Evolutionary conservation across 129 eudicot species (phyloP), one percentile per base, ranked within the genome.

Genomic region (Oenanthe sinensis): DNA sequence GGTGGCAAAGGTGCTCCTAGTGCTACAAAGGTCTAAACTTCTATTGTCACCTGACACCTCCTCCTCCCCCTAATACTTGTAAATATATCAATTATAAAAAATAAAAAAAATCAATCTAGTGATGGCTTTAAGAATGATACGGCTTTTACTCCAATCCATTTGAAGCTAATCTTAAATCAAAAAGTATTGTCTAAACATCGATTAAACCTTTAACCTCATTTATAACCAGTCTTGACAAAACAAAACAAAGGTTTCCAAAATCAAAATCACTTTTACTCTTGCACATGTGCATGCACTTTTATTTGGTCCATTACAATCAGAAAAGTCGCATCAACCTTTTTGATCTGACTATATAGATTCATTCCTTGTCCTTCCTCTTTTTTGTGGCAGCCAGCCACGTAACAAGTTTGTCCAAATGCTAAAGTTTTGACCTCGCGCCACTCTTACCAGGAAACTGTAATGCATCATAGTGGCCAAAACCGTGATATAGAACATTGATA

Each of bases 391-490:
- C 30, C 30, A 10, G 71, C 42, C 40, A 14, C 2, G 40, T 7
- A 20, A 54, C 63, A 54, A 6, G 63, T 20, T n/a, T n/a, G 24
- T 42, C 28, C 28, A 48, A 33, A n/a, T 45, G 79, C 81, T 86
- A 94, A 62, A 91, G 90, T 81, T 87, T 87, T 26, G 98, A 88
- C 75, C 90, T 83, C 39, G 89, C 72, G 75, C 82, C 87, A 55
- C 83, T 83, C 79, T 79, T 83, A 40, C 87, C 83, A 17, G 90
- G 90, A 63, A 95, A 77, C 52, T 85, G 91, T 63, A 95, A 84
- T 15, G 99, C 97, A 78, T 95, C 99, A 47, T 95, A 95, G 81
- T 95, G 99, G 76, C 97, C 99, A 84, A 78, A 92, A 11, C 99
- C 99, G 67, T 95, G 91, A 70, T 95, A 95, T 22, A 95, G 87